phyloP scores from a whole-genome alignment of 2,329 filamentous ascomycete species.

The Neoscytalidium dimidiatum region DNA sequence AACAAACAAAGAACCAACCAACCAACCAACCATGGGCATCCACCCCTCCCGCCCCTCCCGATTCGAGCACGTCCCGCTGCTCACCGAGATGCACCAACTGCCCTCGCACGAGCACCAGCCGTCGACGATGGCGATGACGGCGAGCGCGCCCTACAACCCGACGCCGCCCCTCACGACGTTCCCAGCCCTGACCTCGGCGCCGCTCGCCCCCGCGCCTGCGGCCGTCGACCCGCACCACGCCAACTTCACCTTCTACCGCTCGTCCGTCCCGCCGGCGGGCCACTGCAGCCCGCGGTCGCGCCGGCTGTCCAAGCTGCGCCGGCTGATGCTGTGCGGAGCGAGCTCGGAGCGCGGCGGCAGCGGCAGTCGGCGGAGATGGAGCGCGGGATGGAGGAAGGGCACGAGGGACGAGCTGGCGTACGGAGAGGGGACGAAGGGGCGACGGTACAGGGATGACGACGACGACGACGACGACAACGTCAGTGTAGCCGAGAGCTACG shows the following conservation, averaged over 20 bases:
- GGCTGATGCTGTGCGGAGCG: not conserved
- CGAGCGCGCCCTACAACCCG: not conserved
- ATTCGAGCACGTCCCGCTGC: not conserved
- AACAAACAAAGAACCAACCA: not conserved
- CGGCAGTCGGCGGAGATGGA: not conserved
- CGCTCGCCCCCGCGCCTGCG: not conserved
- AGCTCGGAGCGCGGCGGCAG: not conserved
- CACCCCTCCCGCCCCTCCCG: not conserved
- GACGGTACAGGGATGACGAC: not conserved
- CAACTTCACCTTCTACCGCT: not conserved
- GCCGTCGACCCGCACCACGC: not conserved
- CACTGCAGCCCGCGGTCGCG: not conserved
- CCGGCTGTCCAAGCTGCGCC: not conserved
- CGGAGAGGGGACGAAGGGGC: not conserved
- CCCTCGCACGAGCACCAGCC: not conserved
- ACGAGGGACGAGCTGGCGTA: not conserved
- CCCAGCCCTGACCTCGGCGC: not conserved
- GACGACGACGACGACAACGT: not conserved
- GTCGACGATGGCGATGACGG: not conserved
- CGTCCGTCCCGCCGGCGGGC: not conserved
- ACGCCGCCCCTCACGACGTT: not conserved
- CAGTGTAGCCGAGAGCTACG: not conserved
- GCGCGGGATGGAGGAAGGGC: not conserved
- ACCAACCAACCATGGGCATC: not conserved
- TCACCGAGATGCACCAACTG: conserved; percentile 8